These are phyloP conservation scores for Salix caprea DNA, from an alignment of 345 rosid species.

Conservation along the genomic window DNA sequence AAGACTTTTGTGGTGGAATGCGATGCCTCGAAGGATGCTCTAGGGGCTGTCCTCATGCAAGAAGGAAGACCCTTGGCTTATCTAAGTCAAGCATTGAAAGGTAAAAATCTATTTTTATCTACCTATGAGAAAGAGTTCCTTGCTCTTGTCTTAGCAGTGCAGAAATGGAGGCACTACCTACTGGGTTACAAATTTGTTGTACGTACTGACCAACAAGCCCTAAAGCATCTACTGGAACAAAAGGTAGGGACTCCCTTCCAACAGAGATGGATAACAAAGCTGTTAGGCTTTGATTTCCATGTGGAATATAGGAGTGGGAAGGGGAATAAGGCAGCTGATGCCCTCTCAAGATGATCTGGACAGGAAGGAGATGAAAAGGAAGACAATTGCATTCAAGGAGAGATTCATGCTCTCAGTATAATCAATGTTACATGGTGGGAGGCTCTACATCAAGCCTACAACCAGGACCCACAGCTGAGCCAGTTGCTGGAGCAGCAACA, in stretches of 20 bases:
- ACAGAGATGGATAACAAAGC: not conserved
- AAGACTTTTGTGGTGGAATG: too few relatives aligned
- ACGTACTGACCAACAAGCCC: not conserved
- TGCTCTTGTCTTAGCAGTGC: not conserved
- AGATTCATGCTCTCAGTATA: too few relatives aligned
- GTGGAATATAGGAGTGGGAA: not conserved
- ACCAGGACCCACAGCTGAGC: too few relatives aligned
- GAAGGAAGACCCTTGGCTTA: not conserved
- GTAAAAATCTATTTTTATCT: not conserved
- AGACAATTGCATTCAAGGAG: too few relatives aligned
- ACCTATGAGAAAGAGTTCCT: not conserved
- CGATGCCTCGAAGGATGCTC: too few relatives aligned
- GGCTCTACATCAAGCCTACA: too few relatives aligned
- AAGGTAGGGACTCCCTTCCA: not conserved
- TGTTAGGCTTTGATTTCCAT: not conserved
- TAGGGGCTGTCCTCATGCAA: not conserved
- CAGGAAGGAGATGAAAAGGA: not conserved
- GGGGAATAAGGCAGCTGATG: not conserved
- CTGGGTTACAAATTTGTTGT: not conserved
- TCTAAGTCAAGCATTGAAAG: not conserved
- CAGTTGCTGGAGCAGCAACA: too few relatives aligned
- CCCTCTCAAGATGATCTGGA: not conserved
- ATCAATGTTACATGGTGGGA: too few relatives aligned
- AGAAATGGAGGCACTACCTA: not conserved
- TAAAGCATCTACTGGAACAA: not conserved